Conservation (phyloP, 768 basidiomycete species). For the Exsudoporus frostii region DNA sequence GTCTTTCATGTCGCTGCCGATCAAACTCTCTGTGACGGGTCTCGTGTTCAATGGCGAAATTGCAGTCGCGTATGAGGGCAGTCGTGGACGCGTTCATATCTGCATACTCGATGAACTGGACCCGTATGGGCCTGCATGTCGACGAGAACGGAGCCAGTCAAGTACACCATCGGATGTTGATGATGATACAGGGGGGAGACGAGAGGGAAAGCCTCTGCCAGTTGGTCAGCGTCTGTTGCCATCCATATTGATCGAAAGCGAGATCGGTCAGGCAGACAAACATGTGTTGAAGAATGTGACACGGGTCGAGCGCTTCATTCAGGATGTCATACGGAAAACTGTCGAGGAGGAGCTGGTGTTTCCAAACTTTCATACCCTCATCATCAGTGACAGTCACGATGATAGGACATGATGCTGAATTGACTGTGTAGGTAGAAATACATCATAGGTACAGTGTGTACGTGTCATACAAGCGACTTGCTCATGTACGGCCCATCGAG, state of each 20-base stretch:
- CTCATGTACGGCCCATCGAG: conserved; percentile 98
- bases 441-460: conserved; percentile 6
- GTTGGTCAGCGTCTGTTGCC: conserved; percentile 83
- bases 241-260: conserved; percentile 88
- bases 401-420: neutral
- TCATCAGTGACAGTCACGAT: conserved; percentile 43
- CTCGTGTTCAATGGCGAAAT: conserved; percentile 85
- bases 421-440: conserved; percentile 9
- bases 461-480: conserved; percentile 58
- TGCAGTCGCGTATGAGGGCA: conserved; percentile 88
- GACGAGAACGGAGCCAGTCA: conserved; percentile 44
- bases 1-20: conserved; percentile 95
- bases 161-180: conserved; percentile 61
- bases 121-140: conserved; percentile 73
- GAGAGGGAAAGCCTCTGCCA: conserved; percentile 64
- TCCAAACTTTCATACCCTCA: conserved; percentile 88
- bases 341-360: conserved; percentile 95
- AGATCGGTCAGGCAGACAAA: conserved; percentile 94
- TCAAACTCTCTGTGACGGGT: conserved; percentile 89
- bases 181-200: conserved; percentile 48
- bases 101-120: conserved; percentile 88
- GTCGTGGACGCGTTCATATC: conserved; percentile 75
- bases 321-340: conserved; percentile 92
- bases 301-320: conserved; percentile 91
- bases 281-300: conserved; percentile 96